phyloP scores from a whole-genome alignment of 2,329 filamentous ascomycete genomes.

The Ilyonectria destructans region DNA sequence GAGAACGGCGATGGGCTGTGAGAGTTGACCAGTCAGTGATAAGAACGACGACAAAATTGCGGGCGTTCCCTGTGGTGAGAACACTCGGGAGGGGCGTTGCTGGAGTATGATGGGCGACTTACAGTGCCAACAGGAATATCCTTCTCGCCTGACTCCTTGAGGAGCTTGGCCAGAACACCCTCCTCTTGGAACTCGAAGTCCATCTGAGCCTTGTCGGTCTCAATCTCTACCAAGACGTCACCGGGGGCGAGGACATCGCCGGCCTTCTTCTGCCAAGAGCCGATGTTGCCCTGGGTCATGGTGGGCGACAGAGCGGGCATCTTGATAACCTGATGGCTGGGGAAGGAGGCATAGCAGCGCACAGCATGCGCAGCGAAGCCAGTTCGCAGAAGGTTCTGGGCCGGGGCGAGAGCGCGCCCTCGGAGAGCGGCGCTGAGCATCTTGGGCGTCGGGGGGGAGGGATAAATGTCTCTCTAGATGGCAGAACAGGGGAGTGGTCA shows the following conservation, averaged over 20 bases:
- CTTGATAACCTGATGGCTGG: conserved; percentile 93
- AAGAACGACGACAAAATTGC: conserved; percentile 13
- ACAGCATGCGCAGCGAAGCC: conserved; percentile 70
- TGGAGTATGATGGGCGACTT: conserved; percentile 62
- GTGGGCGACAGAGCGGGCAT: conserved; percentile 99
- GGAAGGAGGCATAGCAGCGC: conserved; percentile 86
- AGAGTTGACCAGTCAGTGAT: conserved; percentile 31
- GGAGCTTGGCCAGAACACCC: conserved; percentile 92
- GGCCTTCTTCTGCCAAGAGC: conserved; percentile 96
- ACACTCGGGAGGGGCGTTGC: conserved; percentile 14
- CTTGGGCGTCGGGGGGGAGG: conserved; percentile 41
- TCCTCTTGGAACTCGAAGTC: conserved; percentile 99
- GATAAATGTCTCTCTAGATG: conserved; percentile 51
- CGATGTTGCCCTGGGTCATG: conserved; percentile 97
- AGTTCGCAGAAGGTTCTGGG: conserved; percentile 67
- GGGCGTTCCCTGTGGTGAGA: conserved; percentile 30
- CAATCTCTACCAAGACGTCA: conserved; percentile 97
- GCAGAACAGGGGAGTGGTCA: conserved; percentile 38
- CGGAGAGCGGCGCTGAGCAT: conserved; percentile 78
- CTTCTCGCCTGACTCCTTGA: conserved; percentile 94
- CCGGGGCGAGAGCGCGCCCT: conserved; percentile 72
- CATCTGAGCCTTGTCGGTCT: conserved; percentile 99
- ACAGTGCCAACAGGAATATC: conserved; percentile 95
- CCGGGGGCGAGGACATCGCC: conserved; percentile 91
- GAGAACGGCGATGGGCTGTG: conserved; percentile 93